Base-by-base conservation (phyloP, 2,329 filamentous ascomycete species). In the Tolypocladium endophyticum region DNA sequence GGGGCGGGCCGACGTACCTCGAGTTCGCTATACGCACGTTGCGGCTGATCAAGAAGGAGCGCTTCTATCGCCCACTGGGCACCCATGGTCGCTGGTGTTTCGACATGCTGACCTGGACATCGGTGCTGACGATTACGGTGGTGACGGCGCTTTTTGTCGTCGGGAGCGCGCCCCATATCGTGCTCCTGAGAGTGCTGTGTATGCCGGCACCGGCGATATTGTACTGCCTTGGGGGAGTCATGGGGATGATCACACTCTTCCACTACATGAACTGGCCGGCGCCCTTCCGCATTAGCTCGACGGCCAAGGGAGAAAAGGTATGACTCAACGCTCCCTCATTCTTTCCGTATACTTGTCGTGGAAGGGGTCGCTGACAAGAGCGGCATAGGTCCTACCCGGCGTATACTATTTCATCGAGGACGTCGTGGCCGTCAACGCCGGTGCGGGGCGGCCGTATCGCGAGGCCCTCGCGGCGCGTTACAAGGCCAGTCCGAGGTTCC, bases 391-490 rank as follows among this genome's bases (percentile, higher is more conserved):
- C 60, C 78, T 81, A 3, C 86, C 86, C 0, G 80, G 83, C 2
- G 77, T 82, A 1, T 86, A 87, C 64, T 86, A 86, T 56, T 77
- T 88, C 36, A 81, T 88, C 33, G 86, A 89, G 70, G 86, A 89
- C 65, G 79, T 87, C 30, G 79, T 87, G 18, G 85, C 83, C 5
- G 86, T 89, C 47, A 87, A 88, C 66, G 86, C 84, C 25, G 80
- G 78, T 4, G 85, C 83, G 12, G 74, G 74, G n/a, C 70, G 72
- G 41, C 73, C 74, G 0, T 78, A 72, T 53, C 71, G 76, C 52
- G 74, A 77, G 58, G 75, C 74, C 12, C 66, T 76, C 33, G 71
- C 75, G 28, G 76, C 75, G 11, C 68, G 76, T 28, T 77, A 77
- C 62, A 68, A 71, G 58, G 74, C 75, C 6, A 76, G 73, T 61